Conservation (phyloP, 768 basidiomycete species). For the Crepidotus variabilis region DNA sequence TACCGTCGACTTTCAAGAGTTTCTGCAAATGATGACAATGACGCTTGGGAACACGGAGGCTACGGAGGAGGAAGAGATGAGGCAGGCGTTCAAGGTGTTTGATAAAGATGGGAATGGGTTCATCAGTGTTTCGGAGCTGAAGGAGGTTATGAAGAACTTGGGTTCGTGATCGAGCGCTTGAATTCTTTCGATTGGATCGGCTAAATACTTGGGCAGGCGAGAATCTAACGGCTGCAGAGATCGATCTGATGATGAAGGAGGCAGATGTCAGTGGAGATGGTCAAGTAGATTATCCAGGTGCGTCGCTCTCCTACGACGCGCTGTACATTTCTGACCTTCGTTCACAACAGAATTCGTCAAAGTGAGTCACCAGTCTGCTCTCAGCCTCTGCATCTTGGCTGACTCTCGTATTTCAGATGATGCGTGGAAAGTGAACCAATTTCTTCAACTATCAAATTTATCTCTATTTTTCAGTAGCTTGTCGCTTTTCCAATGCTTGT, state of each 20-base stretch:
- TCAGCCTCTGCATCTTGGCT: not conserved
- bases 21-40: constrained; percentile 39
- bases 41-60: constrained; percentile 61
- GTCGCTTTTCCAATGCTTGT: not conserved
- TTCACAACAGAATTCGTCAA: not conserved
- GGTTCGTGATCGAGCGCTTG: constrained; percentile 40
- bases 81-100: constrained; percentile 95
- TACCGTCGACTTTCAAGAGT: constrained; percentile 43
- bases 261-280: constrained; percentile 84
- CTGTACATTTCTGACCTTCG: not conserved
- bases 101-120: constrained; percentile 94
- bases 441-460: constrained; percentile 27
- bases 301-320: constrained; percentile 13
- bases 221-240: constrained; percentile 71
- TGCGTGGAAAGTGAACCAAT: not conserved
- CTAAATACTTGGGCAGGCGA: constrained; percentile 45
- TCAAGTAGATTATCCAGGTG: constrained; percentile 77
- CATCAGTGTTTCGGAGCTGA: constrained; percentile 82
- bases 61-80: constrained; percentile 84
- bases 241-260: constrained; percentile 90
- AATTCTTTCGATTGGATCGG: not conserved
- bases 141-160: constrained; percentile 89
- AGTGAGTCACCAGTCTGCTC: not conserved
- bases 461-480: constrained; percentile 19
- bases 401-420: not conserved